Conservation (phyloP, 176 grass and related monocot species). For the Eleusine coracana region DNA sequence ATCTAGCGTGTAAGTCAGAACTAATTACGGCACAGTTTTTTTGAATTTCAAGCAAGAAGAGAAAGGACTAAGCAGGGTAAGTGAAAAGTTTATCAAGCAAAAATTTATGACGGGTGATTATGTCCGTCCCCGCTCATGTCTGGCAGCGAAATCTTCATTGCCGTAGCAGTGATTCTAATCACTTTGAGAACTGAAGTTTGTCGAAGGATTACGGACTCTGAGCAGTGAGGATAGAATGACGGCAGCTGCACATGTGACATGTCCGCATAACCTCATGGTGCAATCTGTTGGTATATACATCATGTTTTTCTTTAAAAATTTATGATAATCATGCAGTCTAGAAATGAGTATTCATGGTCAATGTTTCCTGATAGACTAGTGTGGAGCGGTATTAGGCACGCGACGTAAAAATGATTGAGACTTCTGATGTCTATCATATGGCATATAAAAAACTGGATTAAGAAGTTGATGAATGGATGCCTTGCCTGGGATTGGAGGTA, state of each 20-base stretch:
- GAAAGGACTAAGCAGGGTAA: neutral
- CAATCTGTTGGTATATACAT: neutral
- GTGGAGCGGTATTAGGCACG: neutral
- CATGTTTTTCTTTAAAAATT: neutral
- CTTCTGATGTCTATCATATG: constrained; percentile 11
- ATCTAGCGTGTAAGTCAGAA: neutral
- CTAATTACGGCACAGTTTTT: constrained; percentile 15
- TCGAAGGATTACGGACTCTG: constrained; percentile 2
- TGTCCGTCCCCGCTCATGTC: neutral
- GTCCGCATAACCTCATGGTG: neutral
- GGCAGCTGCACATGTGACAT: neutral
- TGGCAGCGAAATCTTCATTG: neutral
- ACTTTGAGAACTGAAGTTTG: neutral
- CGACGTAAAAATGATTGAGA: constrained; percentile 23
- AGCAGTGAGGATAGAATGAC: constrained; percentile 29
- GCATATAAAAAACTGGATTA: neutral
- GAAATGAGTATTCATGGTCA: neutral
- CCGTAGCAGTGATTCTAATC: neutral
- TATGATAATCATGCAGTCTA: neutral
- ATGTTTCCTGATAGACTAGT: neutral
- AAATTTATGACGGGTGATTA: neutral
- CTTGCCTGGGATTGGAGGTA: neutral
- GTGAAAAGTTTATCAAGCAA: neutral
- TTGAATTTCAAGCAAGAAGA: neutral
- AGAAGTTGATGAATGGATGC: constrained; percentile 1